phyloP scores from a whole-genome alignment of 345 rosid genomes.

The Kandelia obovata region DNA sequence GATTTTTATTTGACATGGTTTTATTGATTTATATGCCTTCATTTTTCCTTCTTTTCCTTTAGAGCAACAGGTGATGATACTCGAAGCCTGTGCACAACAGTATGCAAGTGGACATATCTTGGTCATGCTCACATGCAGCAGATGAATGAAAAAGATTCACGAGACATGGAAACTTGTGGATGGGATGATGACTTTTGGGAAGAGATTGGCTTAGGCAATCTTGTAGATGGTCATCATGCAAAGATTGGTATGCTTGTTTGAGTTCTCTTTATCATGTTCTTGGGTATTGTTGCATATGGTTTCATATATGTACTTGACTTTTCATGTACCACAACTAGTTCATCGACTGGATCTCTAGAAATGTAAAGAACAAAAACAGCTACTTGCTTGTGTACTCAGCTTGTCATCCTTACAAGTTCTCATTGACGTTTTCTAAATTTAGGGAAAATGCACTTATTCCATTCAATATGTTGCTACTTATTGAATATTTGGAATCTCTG shows the following conservation, averaged over 20 bases:
- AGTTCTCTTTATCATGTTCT: constrained; percentile 6
- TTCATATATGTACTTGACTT: no score
- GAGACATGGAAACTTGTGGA: constrained; percentile 95
- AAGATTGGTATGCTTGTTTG: constrained; percentile 65
- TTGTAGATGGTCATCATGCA: constrained; percentile 89
- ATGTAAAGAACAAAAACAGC: no score
- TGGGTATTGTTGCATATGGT: background rate
- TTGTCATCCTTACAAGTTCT: background rate
- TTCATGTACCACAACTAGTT: no score
- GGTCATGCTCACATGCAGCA: constrained; percentile 99
- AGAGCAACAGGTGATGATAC: constrained; percentile 99
- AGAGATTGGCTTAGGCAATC: constrained; percentile 95
- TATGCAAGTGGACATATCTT: constrained; percentile 98
- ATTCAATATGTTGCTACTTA: background rate
- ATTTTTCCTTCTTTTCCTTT: constrained; percentile 8
- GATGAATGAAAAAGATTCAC: constrained; percentile 64
- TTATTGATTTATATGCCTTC: constrained; percentile 1
- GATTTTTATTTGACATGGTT: background rate
- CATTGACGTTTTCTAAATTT: background rate
- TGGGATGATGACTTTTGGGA: constrained; percentile 99
- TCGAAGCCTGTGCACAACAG: constrained; percentile 90
- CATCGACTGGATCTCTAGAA: no score
- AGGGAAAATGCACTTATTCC: background rate
- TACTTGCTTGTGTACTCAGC: background rate
- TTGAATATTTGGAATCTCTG: background rate